Evolutionary conservation across 2,329 filamentous ascomycete species (phyloP), one percentile per base, ranked within the genome.

Genomic region (Exophiala sp.): DNA sequence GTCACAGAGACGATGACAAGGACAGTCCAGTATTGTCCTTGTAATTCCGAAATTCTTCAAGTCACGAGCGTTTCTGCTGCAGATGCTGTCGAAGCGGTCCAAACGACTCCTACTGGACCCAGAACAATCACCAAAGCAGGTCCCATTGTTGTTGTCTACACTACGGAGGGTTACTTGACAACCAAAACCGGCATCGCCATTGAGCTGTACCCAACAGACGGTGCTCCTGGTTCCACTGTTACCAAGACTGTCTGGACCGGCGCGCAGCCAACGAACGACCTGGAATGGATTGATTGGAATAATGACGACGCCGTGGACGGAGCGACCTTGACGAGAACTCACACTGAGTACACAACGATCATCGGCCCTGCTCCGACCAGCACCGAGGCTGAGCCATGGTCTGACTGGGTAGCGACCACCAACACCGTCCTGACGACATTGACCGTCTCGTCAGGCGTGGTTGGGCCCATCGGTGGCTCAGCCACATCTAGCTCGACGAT

Each of bases 71-170:
- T 52, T 27, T 22, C 29, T 27, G 38, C 47, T 18, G 40, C 32
- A n/a, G 29, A 35, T 10, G 50, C 21, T 16, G 16, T 43, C 14
- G n/a, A 23, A 24, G 45, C 40, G 27, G 43, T 13, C 29, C 23
- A 14, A 38, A 38, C 45, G 22, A 45, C 38, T 24, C 43, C 39
- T 16, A 39, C 16, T 38, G 29, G 27, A n/a, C 35, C 48, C n/a
- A 37, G 45, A 27, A 43, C 43, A 8, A 45, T 51, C 13, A 48
- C 52, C 32, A 51, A 51, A 27, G 52, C 52, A 19, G 47, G 71
- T 65, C 21, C 77, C 69, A 32, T 73, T 68, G 50, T 65, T 79
- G 76, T 63, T 82, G 78, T 63, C 69, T 66, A 62, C 27, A 38
- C 35, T 8, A 55, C 48, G 13, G 44, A 39, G 22, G 52, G 43